phyloP scores from a whole-genome alignment of 106 monocot genomes.

The Apostasia shenzhenica region DNA sequence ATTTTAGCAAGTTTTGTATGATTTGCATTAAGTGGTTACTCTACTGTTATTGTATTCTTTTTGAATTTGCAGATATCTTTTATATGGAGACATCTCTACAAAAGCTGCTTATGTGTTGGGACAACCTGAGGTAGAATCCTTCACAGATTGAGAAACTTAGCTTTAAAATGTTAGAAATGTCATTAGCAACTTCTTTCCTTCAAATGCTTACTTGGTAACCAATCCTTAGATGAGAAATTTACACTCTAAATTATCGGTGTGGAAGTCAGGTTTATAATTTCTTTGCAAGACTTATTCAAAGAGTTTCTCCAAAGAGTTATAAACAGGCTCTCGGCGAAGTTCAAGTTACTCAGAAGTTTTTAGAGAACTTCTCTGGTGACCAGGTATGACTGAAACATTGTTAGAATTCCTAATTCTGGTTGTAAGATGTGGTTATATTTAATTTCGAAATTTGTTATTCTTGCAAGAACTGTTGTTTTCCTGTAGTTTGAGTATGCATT shows the following conservation, averaged over 20 bases:
- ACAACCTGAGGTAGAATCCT: slow-evolving; percentile 55
- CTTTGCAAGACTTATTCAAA: slow-evolving; percentile 90
- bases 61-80: slow-evolving; percentile 48
- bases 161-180: neutral
- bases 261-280: slow-evolving; percentile 58
- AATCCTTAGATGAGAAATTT: neutral
- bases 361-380: slow-evolving; percentile 94
- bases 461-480: too few species aligned
- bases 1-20: too few species aligned
- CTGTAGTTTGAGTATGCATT: too few species aligned
- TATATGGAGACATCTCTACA: slow-evolving; percentile 82
- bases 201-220: neutral
- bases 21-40: too few species aligned
- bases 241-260: neutral
- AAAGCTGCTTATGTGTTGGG: slow-evolving; percentile 86
- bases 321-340: slow-evolving; percentile 83
- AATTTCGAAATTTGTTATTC: too few species aligned
- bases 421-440: too few species aligned
- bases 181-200: neutral
- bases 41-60: too few species aligned
- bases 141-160: slow-evolving; percentile 1
- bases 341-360: slow-evolving; percentile 73
- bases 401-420: too few species aligned
- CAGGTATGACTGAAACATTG: slow-evolving; percentile 39
- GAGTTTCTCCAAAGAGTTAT: slow-evolving; percentile 94